Evolutionary conservation across 2,329 filamentous ascomycete species (phyloP), one percentile per base, ranked within the genome.

Genomic region (Phaeosphaeriaceae sp.): DNA sequence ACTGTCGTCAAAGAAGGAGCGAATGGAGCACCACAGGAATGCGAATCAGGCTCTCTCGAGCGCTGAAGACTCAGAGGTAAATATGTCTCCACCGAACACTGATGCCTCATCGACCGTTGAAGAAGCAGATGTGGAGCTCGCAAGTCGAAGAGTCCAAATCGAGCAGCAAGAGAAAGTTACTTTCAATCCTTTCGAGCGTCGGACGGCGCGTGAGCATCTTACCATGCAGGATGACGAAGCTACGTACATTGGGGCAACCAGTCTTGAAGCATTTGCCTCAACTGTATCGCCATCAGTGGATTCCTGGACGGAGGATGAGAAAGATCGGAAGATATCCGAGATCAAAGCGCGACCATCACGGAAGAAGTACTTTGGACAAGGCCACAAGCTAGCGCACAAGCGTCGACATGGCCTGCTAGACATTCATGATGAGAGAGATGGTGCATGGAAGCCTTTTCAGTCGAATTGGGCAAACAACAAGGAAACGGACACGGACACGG

Each of bases 291-390:
- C 53, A 3, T 57, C 62, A 3, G 58, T 65, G 2, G 61, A 68
- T 40, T 54, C 44, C 13, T 69, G 71, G 69, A 68, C 62, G 0
- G 24, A 60, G 27, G 53, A 50, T n/a, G 64, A 71, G 10, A 73
- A 58, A 20, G 50, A 57, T 19, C 27, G 31, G 17, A 73, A 69
- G 48, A 67, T 71, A 31, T 57, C 52, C 31, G 63, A 71, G 42
- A 74, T 73, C 53, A 63, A 61, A 57, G 52, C 57, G 15, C 70
- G 79, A 1, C 76, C 76, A 3, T 73, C 70, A 1, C 69, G 76
- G 33, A 81, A 81, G 57, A 61, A 70, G 15, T 59, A 58, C 9
- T 70, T 70, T 24, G 64, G 66, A 11, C 60, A 62, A 27, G 40
- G 56, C 9, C 17, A 66, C 53, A 62, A 65, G 25, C 50, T 71